phyloP scores from a whole-genome alignment of 441 rosid species.

The Eruca vesicaria region DNA sequence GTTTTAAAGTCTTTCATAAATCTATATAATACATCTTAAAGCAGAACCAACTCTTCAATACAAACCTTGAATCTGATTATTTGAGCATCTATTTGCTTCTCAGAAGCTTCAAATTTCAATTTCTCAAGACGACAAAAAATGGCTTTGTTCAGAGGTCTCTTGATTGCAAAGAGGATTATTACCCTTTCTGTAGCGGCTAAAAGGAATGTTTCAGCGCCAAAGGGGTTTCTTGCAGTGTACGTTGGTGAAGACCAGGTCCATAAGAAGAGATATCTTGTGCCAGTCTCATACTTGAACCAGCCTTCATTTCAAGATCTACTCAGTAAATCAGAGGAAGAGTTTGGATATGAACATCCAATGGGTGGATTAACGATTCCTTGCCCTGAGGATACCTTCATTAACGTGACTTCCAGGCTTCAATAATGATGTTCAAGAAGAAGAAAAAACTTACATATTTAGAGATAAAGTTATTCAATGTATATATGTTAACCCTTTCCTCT shows the following conservation, averaged over 20 bases:
- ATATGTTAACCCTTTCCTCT: neutral
- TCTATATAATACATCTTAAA: too few relatives aligned
- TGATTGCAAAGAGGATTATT: constrained; percentile 12
- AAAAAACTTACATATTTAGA: neutral
- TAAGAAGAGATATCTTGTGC: too few relatives aligned
- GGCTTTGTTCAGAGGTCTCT: constrained; percentile 2
- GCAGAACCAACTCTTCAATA: too few relatives aligned
- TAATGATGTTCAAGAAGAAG: neutral
- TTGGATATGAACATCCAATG: constrained; percentile 17
- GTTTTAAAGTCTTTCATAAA: too few relatives aligned
- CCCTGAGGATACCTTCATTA: constrained; percentile 20
- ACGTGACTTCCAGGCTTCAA: constrained; percentile 1
- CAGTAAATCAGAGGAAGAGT: constrained; percentile 16
- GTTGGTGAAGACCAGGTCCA: too few relatives aligned
- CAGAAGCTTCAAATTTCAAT: too few relatives aligned
- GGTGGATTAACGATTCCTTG: constrained; percentile 25
- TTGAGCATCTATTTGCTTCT: too few relatives aligned
- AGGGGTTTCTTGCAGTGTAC: constrained; percentile 25
- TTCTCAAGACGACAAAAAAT: neutral
- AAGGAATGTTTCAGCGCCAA: neutral
- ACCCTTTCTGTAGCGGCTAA: neutral
- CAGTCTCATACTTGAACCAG: constrained; percentile 16
- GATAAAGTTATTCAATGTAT: neutral
- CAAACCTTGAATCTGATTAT: too few relatives aligned
- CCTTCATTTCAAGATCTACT: constrained; percentile 19